phyloP scores from a whole-genome alignment of 192 early-diverging fungal genomes.

The Linnemannia hyalina region DNA sequence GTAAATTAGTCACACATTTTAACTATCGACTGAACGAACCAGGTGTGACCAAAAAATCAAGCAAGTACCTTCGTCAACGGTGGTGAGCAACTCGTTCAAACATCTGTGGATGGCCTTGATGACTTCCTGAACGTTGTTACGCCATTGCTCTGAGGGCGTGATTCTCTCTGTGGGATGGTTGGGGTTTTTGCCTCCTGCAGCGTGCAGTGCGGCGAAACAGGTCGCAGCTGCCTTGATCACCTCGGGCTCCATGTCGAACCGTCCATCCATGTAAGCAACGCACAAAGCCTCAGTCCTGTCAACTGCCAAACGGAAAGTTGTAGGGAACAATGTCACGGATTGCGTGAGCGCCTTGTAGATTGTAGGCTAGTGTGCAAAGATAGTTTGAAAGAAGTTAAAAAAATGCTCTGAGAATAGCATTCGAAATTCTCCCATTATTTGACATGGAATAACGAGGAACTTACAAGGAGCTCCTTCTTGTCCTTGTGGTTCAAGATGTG shows the following conservation, averaged over 20 bases:
- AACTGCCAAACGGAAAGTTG: conserved; percentile 59
- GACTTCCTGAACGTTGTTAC: conserved; percentile 48
- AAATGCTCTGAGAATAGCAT: neutral
- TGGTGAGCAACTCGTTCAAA: conserved; percentile 62
- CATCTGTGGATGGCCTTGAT: conserved; percentile 62
- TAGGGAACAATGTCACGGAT: conserved; percentile 63
- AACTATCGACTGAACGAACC: neutral
- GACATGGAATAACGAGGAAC: neutral
- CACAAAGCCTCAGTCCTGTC: conserved; percentile 64
- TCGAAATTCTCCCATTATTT: neutral
- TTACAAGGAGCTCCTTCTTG: conserved; percentile 63
- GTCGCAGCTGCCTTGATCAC: conserved; percentile 42
- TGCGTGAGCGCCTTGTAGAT: conserved; percentile 59
- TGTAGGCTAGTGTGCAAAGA: conserved; percentile 35
- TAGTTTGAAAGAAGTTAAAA: neutral
- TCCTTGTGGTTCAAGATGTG: conserved; percentile 56
- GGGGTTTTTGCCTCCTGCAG: conserved; percentile 57
- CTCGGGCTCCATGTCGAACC: conserved; percentile 40
- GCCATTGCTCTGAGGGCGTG: conserved; percentile 60
- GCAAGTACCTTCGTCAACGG: conserved; percentile 65
- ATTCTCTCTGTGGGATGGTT: conserved; percentile 53
- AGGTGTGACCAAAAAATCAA: conserved; percentile 5
- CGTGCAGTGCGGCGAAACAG: conserved; percentile 60
- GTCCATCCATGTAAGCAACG: conserved; percentile 63
- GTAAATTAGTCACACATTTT: neutral